These are phyloP conservation scores for Cytospora chrysosperma DNA, from an alignment of 2,329 filamentous ascomycete species.

Conservation along the genomic window DNA sequence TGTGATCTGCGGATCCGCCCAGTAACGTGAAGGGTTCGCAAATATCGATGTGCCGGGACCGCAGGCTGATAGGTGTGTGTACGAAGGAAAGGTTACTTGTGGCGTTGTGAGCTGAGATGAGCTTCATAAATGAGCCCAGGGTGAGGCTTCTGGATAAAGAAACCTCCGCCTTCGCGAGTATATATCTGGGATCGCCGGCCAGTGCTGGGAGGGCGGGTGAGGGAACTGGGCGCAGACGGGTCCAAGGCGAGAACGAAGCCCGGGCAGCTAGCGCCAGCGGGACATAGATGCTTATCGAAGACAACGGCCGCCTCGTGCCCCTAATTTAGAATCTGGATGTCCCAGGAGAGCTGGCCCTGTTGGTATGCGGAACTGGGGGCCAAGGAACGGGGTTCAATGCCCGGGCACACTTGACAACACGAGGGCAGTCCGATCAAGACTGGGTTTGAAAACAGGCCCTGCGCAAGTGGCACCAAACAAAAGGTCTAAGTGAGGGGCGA, in stretches of 20 bases:
- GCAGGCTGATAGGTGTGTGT: neutral
- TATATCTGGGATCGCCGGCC: neutral
- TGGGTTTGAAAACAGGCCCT: neutral
- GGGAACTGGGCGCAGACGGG: neutral
- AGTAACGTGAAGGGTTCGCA: neutral
- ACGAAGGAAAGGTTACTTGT: neutral
- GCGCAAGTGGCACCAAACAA: constrained; percentile 1
- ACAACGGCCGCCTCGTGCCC: constrained; percentile 2
- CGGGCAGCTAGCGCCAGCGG: constrained; percentile 10
- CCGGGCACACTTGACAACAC: constrained; percentile 7
- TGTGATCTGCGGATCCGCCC: neutral
- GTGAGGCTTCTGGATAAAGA: neutral
- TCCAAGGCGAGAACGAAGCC: constrained; percentile 2
- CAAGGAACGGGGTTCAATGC: constrained; percentile 6
- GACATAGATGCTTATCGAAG: neutral
- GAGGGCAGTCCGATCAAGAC: neutral
- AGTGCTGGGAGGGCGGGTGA: neutral
- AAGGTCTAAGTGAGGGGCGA: neutral
- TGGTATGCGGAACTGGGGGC: constrained; percentile 7
- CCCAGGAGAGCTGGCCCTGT: constrained; percentile 7
- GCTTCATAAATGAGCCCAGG: neutral
- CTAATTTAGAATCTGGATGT: neutral
- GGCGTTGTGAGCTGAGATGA: neutral
- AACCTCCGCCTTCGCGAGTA: neutral
- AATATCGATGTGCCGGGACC: neutral